Conservation (phyloP, 2,329 filamentous ascomycete genomes). For the Pezicula radicicola region DNA sequence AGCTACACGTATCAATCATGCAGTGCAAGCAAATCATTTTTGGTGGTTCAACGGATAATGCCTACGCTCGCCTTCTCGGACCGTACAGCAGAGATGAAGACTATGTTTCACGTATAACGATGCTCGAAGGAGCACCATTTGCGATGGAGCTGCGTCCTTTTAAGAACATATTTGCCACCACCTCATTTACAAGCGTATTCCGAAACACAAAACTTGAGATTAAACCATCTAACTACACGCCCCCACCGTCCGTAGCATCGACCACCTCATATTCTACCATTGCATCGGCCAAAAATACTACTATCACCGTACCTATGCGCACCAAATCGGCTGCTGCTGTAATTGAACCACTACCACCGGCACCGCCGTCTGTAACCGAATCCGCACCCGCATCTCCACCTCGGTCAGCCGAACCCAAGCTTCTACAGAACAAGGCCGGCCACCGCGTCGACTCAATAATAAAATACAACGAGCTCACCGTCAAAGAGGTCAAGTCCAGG, state of each 20-base stretch:
- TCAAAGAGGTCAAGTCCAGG: neutral
- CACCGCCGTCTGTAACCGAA: too few species aligned
- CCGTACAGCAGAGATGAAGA: constrained; percentile 22
- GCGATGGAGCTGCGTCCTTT: constrained; percentile 30
- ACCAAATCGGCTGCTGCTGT: too few species aligned
- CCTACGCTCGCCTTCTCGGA: constrained; percentile 36
- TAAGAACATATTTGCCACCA: constrained; percentile 19
- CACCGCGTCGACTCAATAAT: neutral
- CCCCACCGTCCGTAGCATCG: too few species aligned
- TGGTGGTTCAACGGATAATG: constrained; percentile 36
- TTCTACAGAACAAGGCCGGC: neutral
- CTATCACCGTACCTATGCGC: too few species aligned
- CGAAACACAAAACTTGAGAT: constrained; percentile 19
- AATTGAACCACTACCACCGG: too few species aligned
- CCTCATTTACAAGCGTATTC: constrained; percentile 20
- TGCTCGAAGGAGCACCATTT: constrained; percentile 36
- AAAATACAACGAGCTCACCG: neutral
- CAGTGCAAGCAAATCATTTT: constrained; percentile 38
- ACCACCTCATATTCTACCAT: too few species aligned
- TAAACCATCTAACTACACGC: neutral
- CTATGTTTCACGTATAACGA: constrained; percentile 27
- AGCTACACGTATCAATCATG: constrained; percentile 29
- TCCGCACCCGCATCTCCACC: too few species aligned
- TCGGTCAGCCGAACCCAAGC: too few species aligned
- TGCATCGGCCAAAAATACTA: too few species aligned